Evolutionary conservation across 129 eudicot genomes (phyloP).

Genomic region (Helianthus tuberosus): DNA sequence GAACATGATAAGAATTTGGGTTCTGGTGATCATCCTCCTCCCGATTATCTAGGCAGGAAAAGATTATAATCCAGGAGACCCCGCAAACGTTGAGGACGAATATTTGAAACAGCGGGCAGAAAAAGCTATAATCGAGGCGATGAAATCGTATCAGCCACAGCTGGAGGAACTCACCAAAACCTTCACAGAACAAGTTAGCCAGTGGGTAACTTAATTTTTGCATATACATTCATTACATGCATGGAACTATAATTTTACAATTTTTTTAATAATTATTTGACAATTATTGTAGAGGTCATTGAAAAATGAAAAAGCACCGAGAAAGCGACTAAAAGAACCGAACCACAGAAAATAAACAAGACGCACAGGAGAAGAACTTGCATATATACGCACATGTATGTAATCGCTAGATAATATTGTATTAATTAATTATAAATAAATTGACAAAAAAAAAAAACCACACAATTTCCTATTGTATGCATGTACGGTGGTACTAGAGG

Average conservation of each 20-base stretch:
- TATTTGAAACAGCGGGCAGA: conserved; percentile 30
- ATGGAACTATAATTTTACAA: not conserved
- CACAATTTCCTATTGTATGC: too few species aligned
- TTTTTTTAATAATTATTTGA: not conserved
- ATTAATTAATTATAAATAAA: too few species aligned
- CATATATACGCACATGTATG: too few species aligned
- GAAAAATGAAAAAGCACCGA: conserved; percentile 16
- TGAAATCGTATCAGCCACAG: conserved; percentile 32
- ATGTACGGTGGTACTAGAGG: too few species aligned
- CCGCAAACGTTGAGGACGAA: conserved; percentile 25
- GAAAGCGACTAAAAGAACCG: conserved; percentile 30
- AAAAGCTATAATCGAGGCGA: conserved; percentile 34
- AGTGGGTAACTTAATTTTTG: conserved; percentile 3
- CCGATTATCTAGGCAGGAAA: conserved; percentile 13
- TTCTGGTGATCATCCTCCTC: not conserved
- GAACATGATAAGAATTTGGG: conserved; percentile 10
- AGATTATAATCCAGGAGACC: conserved; percentile 6
- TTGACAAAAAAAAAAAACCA: too few species aligned
- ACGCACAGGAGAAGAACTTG: not conserved
- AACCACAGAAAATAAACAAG: not conserved
- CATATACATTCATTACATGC: not conserved
- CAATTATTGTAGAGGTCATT: conserved; percentile 13
- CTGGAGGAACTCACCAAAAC: conserved; percentile 38
- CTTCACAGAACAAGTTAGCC: conserved; percentile 23
- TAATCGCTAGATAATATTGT: too few species aligned